Conservation (phyloP, 2,329 filamentous ascomycete genomes). For the Plenodomus lindquistii region DNA sequence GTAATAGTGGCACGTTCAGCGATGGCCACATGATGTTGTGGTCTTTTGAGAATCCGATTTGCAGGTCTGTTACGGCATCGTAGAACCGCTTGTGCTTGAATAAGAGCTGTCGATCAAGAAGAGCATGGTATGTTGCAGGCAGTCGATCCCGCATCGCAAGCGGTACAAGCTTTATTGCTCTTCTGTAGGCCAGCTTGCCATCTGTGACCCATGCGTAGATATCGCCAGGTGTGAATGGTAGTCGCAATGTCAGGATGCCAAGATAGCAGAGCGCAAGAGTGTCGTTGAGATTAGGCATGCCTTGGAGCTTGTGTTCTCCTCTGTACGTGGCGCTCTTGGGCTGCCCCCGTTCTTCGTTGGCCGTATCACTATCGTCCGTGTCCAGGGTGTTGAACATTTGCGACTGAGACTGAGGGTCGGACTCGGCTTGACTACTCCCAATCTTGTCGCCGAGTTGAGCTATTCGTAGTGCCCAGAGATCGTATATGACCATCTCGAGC, state of each 20-base stretch:
- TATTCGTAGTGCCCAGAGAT: constrained; percentile 82
- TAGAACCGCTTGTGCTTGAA: constrained; percentile 65
- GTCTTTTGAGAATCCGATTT: constrained; percentile 66
- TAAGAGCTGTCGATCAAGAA: constrained; percentile 58
- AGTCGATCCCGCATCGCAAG: constrained; percentile 68
- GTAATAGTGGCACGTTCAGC: constrained; percentile 69
- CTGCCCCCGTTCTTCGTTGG: constrained; percentile 33
- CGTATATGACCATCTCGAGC: constrained; percentile 76
- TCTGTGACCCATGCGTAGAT: constrained; percentile 68
- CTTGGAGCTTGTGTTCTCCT: constrained; percentile 54
- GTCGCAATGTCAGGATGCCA: constrained; percentile 71
- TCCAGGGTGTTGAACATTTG: constrained; percentile 63
- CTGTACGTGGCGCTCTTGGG: constrained; percentile 29
- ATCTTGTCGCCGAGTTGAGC: constrained; percentile 57
- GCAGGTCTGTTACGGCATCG: constrained; percentile 62
- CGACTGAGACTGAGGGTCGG: constrained; percentile 51
- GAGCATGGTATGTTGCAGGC: constrained; percentile 62
- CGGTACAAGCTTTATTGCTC: constrained; percentile 63
- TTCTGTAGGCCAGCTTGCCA: constrained; percentile 72
- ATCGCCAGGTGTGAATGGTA: constrained; percentile 77
- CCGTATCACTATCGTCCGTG: constrained; percentile 47
- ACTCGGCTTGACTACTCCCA: constrained; percentile 37
- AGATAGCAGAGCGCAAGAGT: constrained; percentile 80
- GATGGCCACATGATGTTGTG: constrained; percentile 73
- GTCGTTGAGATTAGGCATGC: constrained; percentile 69